A percentile compares a stretch with the other conserved stretches of the same genome.
Conservation (phyloP, 495 filamentous ascomycete species). For the Penicillium antarcticum region DNA sequence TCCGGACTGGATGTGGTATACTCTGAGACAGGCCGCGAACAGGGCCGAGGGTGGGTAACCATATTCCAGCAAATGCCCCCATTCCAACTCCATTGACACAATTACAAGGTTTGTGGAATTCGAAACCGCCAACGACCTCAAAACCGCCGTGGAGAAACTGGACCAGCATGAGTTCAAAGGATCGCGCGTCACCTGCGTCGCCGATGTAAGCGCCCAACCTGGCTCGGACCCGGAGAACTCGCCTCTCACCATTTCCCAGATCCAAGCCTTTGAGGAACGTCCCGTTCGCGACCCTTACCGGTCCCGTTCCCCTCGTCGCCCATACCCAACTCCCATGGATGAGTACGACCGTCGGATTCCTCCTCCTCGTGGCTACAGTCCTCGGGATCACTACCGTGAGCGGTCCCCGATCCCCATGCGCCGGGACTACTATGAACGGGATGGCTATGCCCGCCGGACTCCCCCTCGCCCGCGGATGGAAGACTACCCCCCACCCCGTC, state of each 20-base stretch:
- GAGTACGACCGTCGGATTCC: slow-evolving; percentile 77
- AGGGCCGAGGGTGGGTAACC: slow-evolving; percentile 80
- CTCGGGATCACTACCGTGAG: slow-evolving; percentile 82
- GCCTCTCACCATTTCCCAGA: slow-evolving; percentile 44
- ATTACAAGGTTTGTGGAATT: slow-evolving; percentile 88
- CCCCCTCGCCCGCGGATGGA: slow-evolving; percentile 72
- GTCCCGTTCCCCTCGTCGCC: slow-evolving; percentile 70
- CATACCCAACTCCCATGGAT: slow-evolving; percentile 58
- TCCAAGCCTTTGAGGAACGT: slow-evolving; percentile 61
- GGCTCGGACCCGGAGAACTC: slow-evolving; percentile 16
- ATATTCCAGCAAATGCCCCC: slow-evolving; percentile 4
- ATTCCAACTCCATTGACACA: slow-evolving; percentile 25
- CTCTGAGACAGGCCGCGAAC: slow-evolving; percentile 91
- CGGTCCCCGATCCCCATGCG: slow-evolving; percentile 69
- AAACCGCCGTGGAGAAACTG: slow-evolving; percentile 87
- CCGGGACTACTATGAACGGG: slow-evolving; percentile 79
- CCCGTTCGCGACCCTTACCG: slow-evolving; percentile 66
- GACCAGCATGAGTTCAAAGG: slow-evolving; percentile 91
- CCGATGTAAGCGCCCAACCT: slow-evolving; percentile 64
- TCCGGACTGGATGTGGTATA: slow-evolving; percentile 97
- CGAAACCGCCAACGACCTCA: slow-evolving; percentile 85
- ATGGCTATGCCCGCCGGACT: slow-evolving; percentile 64
- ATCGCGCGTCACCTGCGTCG: slow-evolving; percentile 71
- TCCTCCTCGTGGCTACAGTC: slow-evolving; percentile 76
- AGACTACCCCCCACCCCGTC: slow-evolving; percentile 63